Percentiles rank a stretch among this genome's conserved stretches.
phyloP scores from a whole-genome alignment of 257 asterid species.

The Fraxinus pennsylvanica region DNA sequence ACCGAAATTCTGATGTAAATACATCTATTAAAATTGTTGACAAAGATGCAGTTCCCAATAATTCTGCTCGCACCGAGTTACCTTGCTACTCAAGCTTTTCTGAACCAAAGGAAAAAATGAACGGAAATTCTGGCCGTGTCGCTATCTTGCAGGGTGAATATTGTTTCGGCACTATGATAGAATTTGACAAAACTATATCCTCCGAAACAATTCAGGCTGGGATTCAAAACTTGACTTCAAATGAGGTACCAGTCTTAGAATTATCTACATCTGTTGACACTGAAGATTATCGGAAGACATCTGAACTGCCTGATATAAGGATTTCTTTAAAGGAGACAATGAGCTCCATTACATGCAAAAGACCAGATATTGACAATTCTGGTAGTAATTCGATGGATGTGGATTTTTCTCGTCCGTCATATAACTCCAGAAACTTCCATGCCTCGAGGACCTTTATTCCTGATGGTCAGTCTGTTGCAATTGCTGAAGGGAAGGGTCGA shows the following conservation, averaged over 20 bases:
- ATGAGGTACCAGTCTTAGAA: slow-evolving; percentile 18
- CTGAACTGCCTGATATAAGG: slow-evolving; percentile 38
- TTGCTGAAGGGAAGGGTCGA: slow-evolving; percentile 31
- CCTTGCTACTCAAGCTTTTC: slow-evolving; percentile 10
- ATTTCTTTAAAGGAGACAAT: slow-evolving; percentile 25
- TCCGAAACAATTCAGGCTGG: slow-evolving; percentile 12
- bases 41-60: slow-evolving; percentile 18
- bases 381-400: slow-evolving; percentile 26
- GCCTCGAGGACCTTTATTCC: slow-evolving; percentile 33
- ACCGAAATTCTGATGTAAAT: slow-evolving; percentile 26
- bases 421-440: slow-evolving; percentile 35
- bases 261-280: slow-evolving; percentile 25
- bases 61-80: slow-evolving; percentile 16
- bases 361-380: slow-evolving; percentile 32
- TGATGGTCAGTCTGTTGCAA: slow-evolving; percentile 32
- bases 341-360: slow-evolving; percentile 17
- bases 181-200: slow-evolving; percentile 10
- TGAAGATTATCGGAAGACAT: slow-evolving; percentile 28
- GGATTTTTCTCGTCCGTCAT: slow-evolving; percentile 17
- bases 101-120: slow-evolving; percentile 18
- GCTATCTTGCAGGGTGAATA: slow-evolving; percentile 23
- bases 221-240: slow-evolving; percentile 17
- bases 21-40: slow-evolving; percentile 21
- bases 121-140: slow-evolving; percentile 3
- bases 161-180: slow-evolving; percentile 30